Evolutionary conservation across 176 grass and related monocot species (phyloP).

Genomic region (Eragrostis nindensis): DNA sequence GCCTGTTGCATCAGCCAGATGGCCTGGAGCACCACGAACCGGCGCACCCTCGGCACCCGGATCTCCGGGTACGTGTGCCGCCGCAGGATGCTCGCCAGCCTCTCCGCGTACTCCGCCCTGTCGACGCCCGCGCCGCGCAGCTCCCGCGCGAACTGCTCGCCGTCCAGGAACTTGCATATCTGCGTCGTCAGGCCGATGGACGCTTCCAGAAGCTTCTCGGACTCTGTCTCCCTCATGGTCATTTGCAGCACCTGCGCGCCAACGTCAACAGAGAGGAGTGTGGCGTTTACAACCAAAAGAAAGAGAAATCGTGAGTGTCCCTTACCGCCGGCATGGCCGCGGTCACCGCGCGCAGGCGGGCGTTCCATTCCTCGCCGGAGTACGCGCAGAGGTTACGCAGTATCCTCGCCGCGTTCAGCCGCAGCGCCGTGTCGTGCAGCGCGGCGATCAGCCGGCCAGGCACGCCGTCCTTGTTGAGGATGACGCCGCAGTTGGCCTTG

Average conservation of each 20-base stretch:
- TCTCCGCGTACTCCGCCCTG: background rate
- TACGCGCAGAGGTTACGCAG: slow-evolving; percentile 62
- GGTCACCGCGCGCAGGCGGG: background rate
- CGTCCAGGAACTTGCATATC: background rate
- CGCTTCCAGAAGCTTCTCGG: background rate
- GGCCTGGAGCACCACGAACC: slow-evolving; percentile 47
- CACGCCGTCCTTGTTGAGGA: slow-evolving; percentile 39
- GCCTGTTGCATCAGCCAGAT: slow-evolving; percentile 45
- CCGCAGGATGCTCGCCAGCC: background rate
- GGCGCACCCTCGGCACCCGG: slow-evolving; percentile 53
- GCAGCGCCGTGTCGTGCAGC: background rate
- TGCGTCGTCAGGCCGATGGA: background rate
- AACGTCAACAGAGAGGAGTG: no score
- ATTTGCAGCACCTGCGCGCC: background rate
- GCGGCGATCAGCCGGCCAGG: slow-evolving; percentile 42
- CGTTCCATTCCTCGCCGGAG: background rate
- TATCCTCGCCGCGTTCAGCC: slow-evolving; percentile 53
- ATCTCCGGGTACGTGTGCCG: slow-evolving; percentile 13
- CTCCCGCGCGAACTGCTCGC: background rate
- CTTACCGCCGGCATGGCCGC: background rate
- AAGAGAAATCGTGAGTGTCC: no score
- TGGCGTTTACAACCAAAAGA: no score
- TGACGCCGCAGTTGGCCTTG: slow-evolving; percentile 45
- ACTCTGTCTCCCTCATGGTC: background rate
- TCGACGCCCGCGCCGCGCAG: background rate